Evolutionary conservation across 257 asterid species (phyloP).

Genomic region (Craterostigma plantagineum): DNA sequence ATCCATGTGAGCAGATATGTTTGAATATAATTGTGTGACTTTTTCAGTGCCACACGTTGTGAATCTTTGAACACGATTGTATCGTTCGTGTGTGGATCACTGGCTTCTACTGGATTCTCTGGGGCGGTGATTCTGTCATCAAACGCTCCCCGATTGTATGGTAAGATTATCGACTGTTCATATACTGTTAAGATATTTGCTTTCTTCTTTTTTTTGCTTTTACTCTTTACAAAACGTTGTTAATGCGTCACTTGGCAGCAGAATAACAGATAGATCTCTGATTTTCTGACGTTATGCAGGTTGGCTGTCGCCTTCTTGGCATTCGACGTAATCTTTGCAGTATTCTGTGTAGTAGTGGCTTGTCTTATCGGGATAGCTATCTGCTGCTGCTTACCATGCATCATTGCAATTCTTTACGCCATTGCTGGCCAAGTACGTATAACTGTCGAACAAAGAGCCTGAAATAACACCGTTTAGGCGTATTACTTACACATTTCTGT

Average conservation of each 20-base stretch:
- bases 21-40: constrained; percentile 10
- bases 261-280: constrained; percentile 7
- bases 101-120: constrained; percentile 91
- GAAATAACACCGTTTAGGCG: background rate
- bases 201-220: too few species aligned
- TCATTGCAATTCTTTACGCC: constrained; percentile 90
- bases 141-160: constrained; percentile 74
- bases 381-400: constrained; percentile 98
- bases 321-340: constrained; percentile 91
- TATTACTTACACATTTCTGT: constrained; percentile 2
- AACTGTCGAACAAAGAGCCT: background rate
- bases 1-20: too few species aligned
- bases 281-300: constrained; percentile 44
- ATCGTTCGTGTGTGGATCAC: constrained; percentile 83
- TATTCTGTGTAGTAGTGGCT: constrained; percentile 88
- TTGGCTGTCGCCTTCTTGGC: constrained; percentile 93
- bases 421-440: constrained; percentile 80
- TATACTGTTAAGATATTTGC: background rate
- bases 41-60: constrained; percentile 56
- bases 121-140: constrained; percentile 67
- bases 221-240: too few species aligned
- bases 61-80: constrained; percentile 80
- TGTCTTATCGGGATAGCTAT: constrained; percentile 86
- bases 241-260: too few species aligned
- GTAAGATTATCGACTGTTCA: constrained; percentile 19